Base-by-base conservation (phyloP, 805 yeast species). In the Kurtzmaniella cleridarum region DNA sequence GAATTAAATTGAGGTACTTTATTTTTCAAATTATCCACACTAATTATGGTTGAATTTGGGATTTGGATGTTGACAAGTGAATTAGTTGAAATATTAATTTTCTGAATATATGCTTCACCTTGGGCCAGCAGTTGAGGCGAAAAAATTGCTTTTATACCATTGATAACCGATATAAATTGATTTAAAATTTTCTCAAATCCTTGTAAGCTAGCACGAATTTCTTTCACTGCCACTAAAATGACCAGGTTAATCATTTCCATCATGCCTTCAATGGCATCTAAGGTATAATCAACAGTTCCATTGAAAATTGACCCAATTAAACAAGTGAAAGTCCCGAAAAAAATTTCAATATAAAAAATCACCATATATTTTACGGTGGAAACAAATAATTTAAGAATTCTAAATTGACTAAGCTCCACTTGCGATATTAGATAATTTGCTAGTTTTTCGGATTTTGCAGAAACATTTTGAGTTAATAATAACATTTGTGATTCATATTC, bases 301-400 rank as follows among this genome's bases (percentile, higher is more conserved):
- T 78, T 81, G 5, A 90, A 67, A 0, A 89, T 77, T 4, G 93
- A 81, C 0, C 84, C 77, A 11, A 88, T 56, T 11, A 93, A 65
- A 58, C 98, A 93, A 0, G 84, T 81, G 59, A 86, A 87, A 0
- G 98, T 93, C 0, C 97, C 98, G 2, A 89, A 58, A 35, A 84
- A 75, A 46, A 91, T 50, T 26, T 89, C 88, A 7, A 91, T 62
- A 6, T 78, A 64, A 53, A 91, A 86, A 3, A 77, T 53, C 0
- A 86, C 54, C 30, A 89, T 45, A 31, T 71, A 68, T 48, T 84
- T 81, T 6, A 81, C 62, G 0, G 79, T 82, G 0, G 77, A 73
- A 0, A 86, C 53, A 9, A 78, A 49, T 35, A 79, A 41, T 1
- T 67, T 51, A 9, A 85, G 39, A 0, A 73, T 46, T 2, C 64